Evolutionary conservation across 768 basidiomycete genomes (phyloP).

Genomic region (Serendipita sp.): DNA sequence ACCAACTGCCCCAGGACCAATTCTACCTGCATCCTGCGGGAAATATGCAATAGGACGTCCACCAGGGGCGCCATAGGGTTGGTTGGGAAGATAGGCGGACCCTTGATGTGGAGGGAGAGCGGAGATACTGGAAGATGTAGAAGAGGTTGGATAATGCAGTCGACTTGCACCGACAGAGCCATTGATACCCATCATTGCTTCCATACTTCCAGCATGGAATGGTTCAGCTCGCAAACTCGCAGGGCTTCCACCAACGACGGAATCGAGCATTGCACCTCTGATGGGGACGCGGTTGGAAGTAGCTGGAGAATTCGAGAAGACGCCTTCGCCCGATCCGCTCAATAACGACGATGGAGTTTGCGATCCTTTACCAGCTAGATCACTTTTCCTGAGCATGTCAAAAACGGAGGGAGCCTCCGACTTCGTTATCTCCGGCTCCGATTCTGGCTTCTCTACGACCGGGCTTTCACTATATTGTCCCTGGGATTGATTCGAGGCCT

Average conservation of each 20-base stretch:
- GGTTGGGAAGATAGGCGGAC: neutral
- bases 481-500: neutral
- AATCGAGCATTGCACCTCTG: neutral
- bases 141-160: neutral
- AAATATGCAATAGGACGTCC: neutral
- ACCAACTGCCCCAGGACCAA: neutral
- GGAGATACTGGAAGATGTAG: neutral
- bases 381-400: neutral
- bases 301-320: neutral
- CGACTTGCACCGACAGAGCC: neutral
- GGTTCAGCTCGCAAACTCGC: neutral
- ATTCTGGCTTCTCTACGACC: neutral
- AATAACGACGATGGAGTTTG: neutral
- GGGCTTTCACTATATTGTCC: neutral
- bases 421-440: neutral
- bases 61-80: neutral
- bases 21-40: neutral
- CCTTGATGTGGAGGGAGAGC: neutral
- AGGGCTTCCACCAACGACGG: neutral
- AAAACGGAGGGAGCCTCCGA: slow-evolving; percentile 1
- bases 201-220: neutral
- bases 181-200: neutral
- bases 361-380: neutral
- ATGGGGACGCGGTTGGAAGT: neutral
- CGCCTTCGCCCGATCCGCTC: neutral